These are phyloP conservation scores for Solanum megistacrolobum DNA, from an alignment of 257 asterid genomes.

Conservation along the genomic window DNA sequence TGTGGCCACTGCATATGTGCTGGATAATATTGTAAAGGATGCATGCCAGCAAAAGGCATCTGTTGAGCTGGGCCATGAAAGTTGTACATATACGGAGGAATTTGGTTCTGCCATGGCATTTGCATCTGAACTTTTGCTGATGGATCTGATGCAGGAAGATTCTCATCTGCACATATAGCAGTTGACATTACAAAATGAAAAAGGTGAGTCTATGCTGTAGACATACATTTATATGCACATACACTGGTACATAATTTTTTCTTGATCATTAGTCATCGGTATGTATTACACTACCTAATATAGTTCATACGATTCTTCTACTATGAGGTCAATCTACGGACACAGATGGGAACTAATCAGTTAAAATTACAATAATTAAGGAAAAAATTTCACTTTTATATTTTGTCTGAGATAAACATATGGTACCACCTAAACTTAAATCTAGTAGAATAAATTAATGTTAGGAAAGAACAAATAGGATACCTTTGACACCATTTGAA, in stretches of 20 bases:
- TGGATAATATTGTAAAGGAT: constrained; percentile 43
- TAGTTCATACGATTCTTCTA: background rate
- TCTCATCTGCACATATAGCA: constrained; percentile 29
- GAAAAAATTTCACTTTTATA: background rate
- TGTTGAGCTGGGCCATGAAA: constrained; percentile 45
- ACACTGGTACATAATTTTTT: background rate
- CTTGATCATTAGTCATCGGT: background rate
- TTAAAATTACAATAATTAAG: background rate
- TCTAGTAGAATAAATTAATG: background rate
- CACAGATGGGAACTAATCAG: background rate
- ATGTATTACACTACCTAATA: background rate
- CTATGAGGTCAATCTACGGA: background rate
- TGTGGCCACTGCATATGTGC: constrained; percentile 54
- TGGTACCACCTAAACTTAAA: background rate
- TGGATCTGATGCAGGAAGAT: constrained; percentile 25
- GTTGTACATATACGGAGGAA: constrained; percentile 61
- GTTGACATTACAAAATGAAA: constrained; percentile 1
- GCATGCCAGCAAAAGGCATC: constrained; percentile 47
- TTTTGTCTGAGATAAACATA: background rate
- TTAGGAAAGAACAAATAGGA: background rate
- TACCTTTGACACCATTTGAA: constrained; percentile 48
- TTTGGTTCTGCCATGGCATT: constrained; percentile 74
- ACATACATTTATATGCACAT: background rate
- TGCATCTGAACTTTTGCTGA: constrained; percentile 44
- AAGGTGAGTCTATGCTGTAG: background rate